Percentiles rank a stretch among this genome's conserved stretches.
Conservation (phyloP, 768 basidiomycete genomes). For the Rhizopogon vulgaris region DNA sequence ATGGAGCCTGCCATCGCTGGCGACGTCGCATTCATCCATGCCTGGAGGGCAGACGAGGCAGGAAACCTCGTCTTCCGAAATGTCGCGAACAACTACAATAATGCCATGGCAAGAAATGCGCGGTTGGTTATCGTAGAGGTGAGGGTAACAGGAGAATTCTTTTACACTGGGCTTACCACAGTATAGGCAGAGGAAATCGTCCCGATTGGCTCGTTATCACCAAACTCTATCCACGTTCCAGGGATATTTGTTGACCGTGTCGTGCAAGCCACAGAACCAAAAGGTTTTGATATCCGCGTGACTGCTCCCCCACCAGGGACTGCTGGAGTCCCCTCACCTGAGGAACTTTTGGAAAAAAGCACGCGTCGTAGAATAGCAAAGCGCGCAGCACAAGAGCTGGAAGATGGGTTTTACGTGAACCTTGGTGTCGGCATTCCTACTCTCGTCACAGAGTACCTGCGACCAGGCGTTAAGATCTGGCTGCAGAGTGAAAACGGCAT, state of each 20-base stretch:
- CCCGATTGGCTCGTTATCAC: slow-evolving; percentile 67
- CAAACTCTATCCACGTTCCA: slow-evolving; percentile 72
- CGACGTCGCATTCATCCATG: slow-evolving; percentile 74
- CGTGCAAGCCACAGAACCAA: slow-evolving; percentile 64
- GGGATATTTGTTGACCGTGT: slow-evolving; percentile 85
- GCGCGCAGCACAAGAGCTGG: slow-evolving; percentile 78
- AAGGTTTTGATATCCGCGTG: slow-evolving; percentile 66
- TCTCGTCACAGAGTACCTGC: slow-evolving; percentile 68
- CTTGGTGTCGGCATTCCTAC: slow-evolving; percentile 84
- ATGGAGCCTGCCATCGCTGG: slow-evolving; percentile 70
- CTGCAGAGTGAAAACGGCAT: slow-evolving; percentile 84
- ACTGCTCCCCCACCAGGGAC: slow-evolving; percentile 40
- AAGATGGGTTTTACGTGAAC: slow-evolving; percentile 77
- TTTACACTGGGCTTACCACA: neutral
- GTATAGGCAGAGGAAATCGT: slow-evolving; percentile 77
- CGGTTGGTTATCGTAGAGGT: slow-evolving; percentile 82
- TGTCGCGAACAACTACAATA: slow-evolving; percentile 76
- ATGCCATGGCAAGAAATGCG: slow-evolving; percentile 78
- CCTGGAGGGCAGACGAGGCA: slow-evolving; percentile 83
- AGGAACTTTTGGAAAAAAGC: slow-evolving; percentile 45
- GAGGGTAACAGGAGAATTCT: neutral
- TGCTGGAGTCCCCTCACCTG: slow-evolving; percentile 28
- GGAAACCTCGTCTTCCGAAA: slow-evolving; percentile 87
- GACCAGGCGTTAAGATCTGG: slow-evolving; percentile 66
- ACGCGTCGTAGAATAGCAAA: slow-evolving; percentile 63